Percentiles rank a stretch among this genome's conserved stretches.
phyloP scores from a whole-genome alignment of 805 yeast genomes.

The Candida methanosorbosa region DNA sequence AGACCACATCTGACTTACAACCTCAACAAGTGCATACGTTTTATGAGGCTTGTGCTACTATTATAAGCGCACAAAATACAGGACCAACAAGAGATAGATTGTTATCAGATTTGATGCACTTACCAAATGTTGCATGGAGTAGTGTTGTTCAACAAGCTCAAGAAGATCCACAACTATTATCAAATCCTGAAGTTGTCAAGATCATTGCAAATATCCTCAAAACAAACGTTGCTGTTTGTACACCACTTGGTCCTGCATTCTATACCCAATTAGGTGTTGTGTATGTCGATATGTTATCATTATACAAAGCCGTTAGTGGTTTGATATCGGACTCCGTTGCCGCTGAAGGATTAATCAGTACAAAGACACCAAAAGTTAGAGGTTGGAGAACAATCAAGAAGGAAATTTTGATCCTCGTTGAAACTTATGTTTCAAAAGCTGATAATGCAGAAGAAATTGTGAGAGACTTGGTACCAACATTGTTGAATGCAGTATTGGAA shows the following conservation, averaged over 20 bases:
- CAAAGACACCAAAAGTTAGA: conserved; percentile 91
- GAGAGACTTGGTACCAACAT: conserved; percentile 70
- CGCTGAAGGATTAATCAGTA: conserved; percentile 75
- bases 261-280: conserved; percentile 80
- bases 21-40: conserved; percentile 98
- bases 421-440: conserved; percentile 81
- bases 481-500: conserved; percentile 76
- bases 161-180: conserved; percentile 70
- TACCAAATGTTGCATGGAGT: conserved; percentile 93
- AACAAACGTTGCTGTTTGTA: conserved; percentile 92
- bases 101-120: conserved; percentile 70
- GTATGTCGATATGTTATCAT: conserved; percentile 80
- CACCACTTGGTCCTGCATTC: conserved; percentile 89
- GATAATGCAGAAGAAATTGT: conserved; percentile 81
- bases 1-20: conserved; percentile 82
- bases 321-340: conserved; percentile 80
- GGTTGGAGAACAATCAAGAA: conserved; percentile 94
- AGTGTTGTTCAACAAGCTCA: conserved; percentile 81
- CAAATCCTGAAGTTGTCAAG: conserved; percentile 77
- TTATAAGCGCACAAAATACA: conserved; percentile 78
- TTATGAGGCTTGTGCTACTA: conserved; percentile 95
- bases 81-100: conserved; percentile 62
- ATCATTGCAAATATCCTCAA: conserved; percentile 89
- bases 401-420: conserved; percentile 83
- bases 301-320: conserved; percentile 81